These are phyloP conservation scores for Sporothrix curviconia DNA, from an alignment of 2,329 filamentous ascomycete genomes.

Conservation along the genomic window DNA sequence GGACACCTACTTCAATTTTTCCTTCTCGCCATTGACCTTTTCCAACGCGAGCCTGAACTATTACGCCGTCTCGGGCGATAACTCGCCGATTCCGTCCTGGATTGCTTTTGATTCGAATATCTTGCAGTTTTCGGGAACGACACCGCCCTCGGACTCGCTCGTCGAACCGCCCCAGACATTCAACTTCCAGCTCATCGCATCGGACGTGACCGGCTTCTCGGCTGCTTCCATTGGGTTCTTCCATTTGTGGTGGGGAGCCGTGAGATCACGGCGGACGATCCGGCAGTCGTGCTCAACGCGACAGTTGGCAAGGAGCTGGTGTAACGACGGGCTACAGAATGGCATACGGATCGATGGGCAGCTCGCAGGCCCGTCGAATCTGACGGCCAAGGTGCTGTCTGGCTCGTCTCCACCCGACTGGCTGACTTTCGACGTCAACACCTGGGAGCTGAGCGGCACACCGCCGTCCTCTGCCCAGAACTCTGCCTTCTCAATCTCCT, in stretches of 20 bases:
- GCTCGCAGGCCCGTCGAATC: constrained; percentile 32
- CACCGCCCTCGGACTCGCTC: constrained; percentile 58
- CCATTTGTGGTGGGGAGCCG: constrained; percentile 65
- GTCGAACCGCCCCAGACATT: constrained; percentile 65
- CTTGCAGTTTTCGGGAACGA: constrained; percentile 64
- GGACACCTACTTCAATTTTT: constrained; percentile 46
- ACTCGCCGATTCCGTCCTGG: constrained; percentile 83
- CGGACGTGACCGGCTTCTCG: constrained; percentile 72
- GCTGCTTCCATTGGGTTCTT: constrained; percentile 60
- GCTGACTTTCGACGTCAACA: constrained; percentile 58
- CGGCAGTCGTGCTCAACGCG: constrained; percentile 50
- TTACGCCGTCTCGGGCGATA: constrained; percentile 69
- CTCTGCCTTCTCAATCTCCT: constrained; percentile 55
- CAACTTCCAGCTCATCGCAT: constrained; percentile 66
- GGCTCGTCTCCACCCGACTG: constrained; percentile 56
- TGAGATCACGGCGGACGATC: constrained; percentile 57
- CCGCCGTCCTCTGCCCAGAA: constrained; percentile 53
- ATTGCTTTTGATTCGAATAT: constrained; percentile 60
- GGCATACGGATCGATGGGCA: constrained; percentile 54
- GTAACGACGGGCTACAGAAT: constrained; percentile 45
- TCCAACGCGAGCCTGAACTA: constrained; percentile 55
- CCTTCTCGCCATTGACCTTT: constrained; percentile 57
- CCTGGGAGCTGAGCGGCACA: constrained; percentile 58
- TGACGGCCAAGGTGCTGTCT: constrained; percentile 41
- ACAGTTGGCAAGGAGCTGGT: constrained; percentile 45